These are phyloP conservation scores for Sergeia podlipaevii DNA, from an alignment of 208 protist species.

Conservation along the genomic window DNA sequence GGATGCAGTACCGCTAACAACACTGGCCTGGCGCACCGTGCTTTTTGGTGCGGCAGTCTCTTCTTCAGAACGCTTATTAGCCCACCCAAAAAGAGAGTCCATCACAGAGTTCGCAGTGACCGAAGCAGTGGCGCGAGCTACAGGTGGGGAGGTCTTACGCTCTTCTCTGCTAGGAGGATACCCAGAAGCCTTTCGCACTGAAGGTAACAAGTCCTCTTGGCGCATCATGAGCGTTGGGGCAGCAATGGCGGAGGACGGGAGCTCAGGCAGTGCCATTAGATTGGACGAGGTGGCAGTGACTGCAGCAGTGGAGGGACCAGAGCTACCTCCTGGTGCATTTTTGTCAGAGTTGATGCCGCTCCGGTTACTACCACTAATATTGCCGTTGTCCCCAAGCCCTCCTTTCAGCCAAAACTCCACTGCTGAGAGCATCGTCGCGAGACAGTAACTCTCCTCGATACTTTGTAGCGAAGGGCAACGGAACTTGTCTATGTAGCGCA, in stretches of 20 bases:
- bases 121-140: not conserved
- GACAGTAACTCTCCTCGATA: constrained; percentile 69
- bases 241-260: too few relatives aligned
- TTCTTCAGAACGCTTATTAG: too few relatives aligned
- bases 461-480: constrained; percentile 29
- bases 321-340: too few relatives aligned
- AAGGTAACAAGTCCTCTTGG: constrained; percentile 45
- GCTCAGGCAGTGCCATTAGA: too few relatives aligned
- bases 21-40: not conserved
- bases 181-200: constrained; percentile 26
- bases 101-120: not conserved
- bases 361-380: too few relatives aligned
- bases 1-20: too few relatives aligned
- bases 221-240: too few relatives aligned
- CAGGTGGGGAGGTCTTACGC: not conserved
- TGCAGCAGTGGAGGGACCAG: too few relatives aligned
- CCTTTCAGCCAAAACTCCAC: constrained; percentile 61
- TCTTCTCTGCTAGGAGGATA: too few relatives aligned
- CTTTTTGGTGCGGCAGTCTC: not conserved
- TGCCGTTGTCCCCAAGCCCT: too few relatives aligned
- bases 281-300: too few relatives aligned
- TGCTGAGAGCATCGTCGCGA: constrained; percentile 58
- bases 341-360: too few relatives aligned
- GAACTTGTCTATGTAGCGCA: constrained; percentile 65
- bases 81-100: constrained; percentile 9